A percentile compares a stretch with the other conserved stretches of the same genome.
These are phyloP conservation scores for Paecilomyces sp. DNA, from an alignment of 2,329 filamentous ascomycete species.

Conservation along the genomic window DNA sequence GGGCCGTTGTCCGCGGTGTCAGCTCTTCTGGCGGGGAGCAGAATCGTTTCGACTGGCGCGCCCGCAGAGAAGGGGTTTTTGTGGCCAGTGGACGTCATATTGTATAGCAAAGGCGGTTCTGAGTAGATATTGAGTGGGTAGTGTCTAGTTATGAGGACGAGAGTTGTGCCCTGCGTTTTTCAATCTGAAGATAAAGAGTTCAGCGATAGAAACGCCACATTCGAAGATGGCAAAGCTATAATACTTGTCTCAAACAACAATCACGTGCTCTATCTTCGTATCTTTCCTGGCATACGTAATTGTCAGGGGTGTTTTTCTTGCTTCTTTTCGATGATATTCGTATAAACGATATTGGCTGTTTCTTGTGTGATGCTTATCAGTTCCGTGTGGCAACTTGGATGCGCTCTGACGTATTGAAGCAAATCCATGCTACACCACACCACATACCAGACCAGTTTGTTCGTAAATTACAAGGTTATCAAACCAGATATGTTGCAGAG, in stretches of 20 bases:
- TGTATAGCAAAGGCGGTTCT: neutral
- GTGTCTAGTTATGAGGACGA: neutral
- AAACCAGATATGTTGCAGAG: too few relatives aligned
- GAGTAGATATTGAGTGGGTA: neutral
- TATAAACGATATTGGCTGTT: neutral
- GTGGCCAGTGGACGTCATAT: conserved; percentile 7
- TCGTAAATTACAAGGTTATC: neutral
- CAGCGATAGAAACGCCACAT: neutral
- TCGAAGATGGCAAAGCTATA: neutral
- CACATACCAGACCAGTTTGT: neutral
- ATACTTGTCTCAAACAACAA: neutral
- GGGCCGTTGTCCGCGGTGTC: neutral
- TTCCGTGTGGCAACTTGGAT: neutral
- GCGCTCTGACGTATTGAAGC: neutral
- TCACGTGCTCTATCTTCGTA: neutral
- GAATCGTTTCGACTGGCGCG: conserved; percentile 2
- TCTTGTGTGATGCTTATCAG: neutral
- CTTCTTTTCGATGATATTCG: neutral
- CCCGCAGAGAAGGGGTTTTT: conserved; percentile 5
- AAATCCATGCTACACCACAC: neutral
- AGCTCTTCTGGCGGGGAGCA: conserved; percentile 2
- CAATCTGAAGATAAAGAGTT: neutral
- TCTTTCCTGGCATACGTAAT: neutral
- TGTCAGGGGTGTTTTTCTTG: neutral
- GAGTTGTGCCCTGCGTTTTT: neutral